Percentiles rank a stretch among this genome's conserved stretches.
Evolutionary conservation across 768 basidiomycete species (phyloP).

Genomic region (Tulasnella calospora): DNA sequence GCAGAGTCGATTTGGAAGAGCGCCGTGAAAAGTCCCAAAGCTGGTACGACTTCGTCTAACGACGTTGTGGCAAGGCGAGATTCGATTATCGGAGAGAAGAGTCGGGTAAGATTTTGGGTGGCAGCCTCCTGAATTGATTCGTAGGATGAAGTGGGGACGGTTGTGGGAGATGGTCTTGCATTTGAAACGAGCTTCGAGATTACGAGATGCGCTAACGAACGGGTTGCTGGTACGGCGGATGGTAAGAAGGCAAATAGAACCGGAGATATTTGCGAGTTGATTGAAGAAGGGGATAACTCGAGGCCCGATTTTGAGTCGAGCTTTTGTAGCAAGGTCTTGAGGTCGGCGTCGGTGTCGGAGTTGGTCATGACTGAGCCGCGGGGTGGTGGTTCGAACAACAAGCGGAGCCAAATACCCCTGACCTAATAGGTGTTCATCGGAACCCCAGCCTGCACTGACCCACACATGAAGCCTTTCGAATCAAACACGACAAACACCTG

Average conservation of each 20-base stretch:
- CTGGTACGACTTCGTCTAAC: constrained; percentile 44
- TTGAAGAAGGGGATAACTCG: constrained; percentile 4
- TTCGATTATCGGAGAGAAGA: constrained; percentile 50
- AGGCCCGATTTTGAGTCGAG: constrained; percentile 15
- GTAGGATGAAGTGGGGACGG: constrained; percentile 24
- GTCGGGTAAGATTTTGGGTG: constrained; percentile 48
- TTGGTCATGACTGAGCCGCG: not conserved
- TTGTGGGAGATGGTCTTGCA: constrained; percentile 41
- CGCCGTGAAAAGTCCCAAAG: constrained; percentile 65
- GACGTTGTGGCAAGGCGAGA: constrained; percentile 54
- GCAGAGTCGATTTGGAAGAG: constrained; percentile 78
- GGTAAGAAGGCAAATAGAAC: constrained; percentile 7
- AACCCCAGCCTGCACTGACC: not conserved
- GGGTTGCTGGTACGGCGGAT: constrained; percentile 30
- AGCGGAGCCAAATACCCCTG: not conserved
- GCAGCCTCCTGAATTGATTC: constrained; percentile 34
- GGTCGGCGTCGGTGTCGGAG: not conserved
- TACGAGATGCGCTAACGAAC: constrained; percentile 65
- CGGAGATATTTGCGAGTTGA: not conserved
- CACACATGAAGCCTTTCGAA: not conserved
- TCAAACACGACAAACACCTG: not conserved
- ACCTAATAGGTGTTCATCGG: not conserved
- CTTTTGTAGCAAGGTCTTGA: not conserved
- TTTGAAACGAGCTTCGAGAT: constrained; percentile 66
- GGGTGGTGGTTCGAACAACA: not conserved